Base-by-base conservation (phyloP, 2,329 filamentous ascomycete species). In the Fusarium armeniacum region DNA sequence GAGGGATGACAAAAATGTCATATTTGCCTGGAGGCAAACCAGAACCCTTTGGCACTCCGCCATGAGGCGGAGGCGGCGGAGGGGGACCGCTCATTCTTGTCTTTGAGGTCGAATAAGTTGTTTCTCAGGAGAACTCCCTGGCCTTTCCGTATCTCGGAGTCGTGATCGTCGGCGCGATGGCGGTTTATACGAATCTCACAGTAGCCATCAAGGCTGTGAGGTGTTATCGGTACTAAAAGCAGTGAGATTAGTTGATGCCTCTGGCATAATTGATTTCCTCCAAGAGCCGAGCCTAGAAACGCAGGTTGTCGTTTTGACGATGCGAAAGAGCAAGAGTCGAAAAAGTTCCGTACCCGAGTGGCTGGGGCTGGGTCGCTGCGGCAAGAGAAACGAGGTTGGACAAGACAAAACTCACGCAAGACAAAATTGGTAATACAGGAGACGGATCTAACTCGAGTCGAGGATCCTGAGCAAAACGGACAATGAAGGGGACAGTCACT, bases 1-100 rank as follows among this genome's bases (percentile, higher is more conserved):
- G 93, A 10, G 95, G 95, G 76, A 98, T 94, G 78, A 98, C 91
- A 83, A 98, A 98, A 77, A 98, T 97, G 83, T 98, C 95, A 81
- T 97, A 98, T 78, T 96, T 97, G 58, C 95, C 94, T 2, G 92
- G 86, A 4, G 95, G 95, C 49, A 98, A 84, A 59, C 92, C 91
- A 18, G 84, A 80, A 38, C 88, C 85, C 78, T 90, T 90, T 51
- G 93, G 92, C 72, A 89, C 91, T 76, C 89, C 86, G 80, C 94
- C 93, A 82, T 97, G 94, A 69, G 93, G 93, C 77, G 94, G 94
- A 77, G 94, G 94, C 71, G 92, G 93, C 72, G 93, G 93, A 70
- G 94, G 94, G 67, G 91, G 91, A 73, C 87, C 82, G 79, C 81
- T 85, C 82, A 85, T 86, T 57, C 59, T 74, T 67, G 52, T 67